Conservation (phyloP, 2,329 filamentous ascomycete genomes). For the Tolypocladium cylindrosporum region DNA sequence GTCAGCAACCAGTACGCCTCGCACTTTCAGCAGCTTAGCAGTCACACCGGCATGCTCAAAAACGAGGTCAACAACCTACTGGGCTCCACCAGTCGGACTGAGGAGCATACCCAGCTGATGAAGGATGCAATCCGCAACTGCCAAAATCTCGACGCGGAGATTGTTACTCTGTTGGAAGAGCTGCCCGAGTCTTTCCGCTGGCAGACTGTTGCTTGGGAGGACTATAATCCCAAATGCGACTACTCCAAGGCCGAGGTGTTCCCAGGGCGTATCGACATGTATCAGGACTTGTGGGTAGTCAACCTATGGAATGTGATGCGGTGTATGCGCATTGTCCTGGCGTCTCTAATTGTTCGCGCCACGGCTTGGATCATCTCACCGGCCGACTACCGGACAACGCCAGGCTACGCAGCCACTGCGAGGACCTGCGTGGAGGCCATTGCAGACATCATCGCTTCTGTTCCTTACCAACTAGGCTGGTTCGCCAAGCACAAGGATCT, state of each 20-base stretch:
- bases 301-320: conserved; percentile 45
- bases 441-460: conserved; percentile 46
- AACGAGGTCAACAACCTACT: conserved; percentile 42
- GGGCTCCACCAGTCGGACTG: conserved; percentile 30
- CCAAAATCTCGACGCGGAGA: conserved; percentile 40
- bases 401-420: conserved; percentile 46
- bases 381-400: conserved; percentile 50
- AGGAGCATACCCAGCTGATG: conserved; percentile 40
- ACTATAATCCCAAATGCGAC: conserved; percentile 38
- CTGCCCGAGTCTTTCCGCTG: conserved; percentile 38
- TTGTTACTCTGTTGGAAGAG: conserved; percentile 36
- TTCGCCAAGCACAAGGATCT: conserved; percentile 33
- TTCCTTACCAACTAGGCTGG: conserved; percentile 52
- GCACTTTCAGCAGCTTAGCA: conserved; percentile 37
- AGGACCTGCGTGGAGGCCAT: conserved; percentile 40
- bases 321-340: conserved; percentile 41
- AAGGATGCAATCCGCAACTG: conserved; percentile 39
- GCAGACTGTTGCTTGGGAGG: conserved; percentile 45
- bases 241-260: conserved; percentile 43
- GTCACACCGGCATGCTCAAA: conserved; percentile 42
- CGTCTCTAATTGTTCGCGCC: conserved; percentile 44
- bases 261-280: conserved; percentile 50
- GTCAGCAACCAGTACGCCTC: conserved; percentile 35
- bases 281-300: conserved; percentile 47
- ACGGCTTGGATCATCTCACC: conserved; percentile 50